These are phyloP conservation scores for Dryadomyces quercivorus DNA, from an alignment of 2,329 filamentous ascomycete genomes.

Conservation along the genomic window DNA sequence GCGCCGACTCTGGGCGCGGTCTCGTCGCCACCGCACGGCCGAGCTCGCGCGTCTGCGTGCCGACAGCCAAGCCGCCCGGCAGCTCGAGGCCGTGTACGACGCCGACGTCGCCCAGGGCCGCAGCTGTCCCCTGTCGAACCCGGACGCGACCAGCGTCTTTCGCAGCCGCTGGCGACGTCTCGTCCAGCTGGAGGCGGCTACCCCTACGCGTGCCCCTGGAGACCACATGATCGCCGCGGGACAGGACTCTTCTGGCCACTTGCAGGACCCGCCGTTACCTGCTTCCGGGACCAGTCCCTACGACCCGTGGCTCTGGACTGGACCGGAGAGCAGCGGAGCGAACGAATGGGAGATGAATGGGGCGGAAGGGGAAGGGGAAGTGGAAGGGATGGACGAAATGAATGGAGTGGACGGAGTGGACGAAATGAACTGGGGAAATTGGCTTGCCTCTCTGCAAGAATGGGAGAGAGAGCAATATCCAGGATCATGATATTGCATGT, in stretches of 20 bases:
- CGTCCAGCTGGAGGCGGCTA: slow-evolving; percentile 7
- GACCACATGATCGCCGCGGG: no score
- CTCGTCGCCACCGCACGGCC: slow-evolving; percentile 21
- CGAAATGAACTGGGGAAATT: slow-evolving; percentile 9
- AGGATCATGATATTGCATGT: background rate
- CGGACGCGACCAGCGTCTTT: slow-evolving; percentile 14
- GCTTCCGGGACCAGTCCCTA: no score
- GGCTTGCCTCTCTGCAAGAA: slow-evolving; percentile 4
- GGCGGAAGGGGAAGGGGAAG: no score
- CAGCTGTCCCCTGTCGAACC: slow-evolving; percentile 16
- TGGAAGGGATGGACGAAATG: slow-evolving; percentile 1
- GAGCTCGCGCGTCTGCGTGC: slow-evolving; percentile 23
- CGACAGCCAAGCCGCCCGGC: slow-evolving; percentile 15
- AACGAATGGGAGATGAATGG: no score
- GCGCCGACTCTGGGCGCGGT: slow-evolving; percentile 25
- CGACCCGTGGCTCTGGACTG: no score
- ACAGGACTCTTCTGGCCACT: no score
- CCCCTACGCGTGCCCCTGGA: background rate
- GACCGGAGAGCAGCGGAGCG: no score
- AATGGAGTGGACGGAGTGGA: slow-evolving; percentile 6
- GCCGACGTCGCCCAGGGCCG: slow-evolving; percentile 15
- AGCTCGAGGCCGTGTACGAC: slow-evolving; percentile 19
- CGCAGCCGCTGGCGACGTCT: slow-evolving; percentile 22
- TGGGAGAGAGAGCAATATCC: background rate
- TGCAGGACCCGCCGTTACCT: no score